Evolutionary conservation across 2,329 filamentous ascomycete species (phyloP).

Genomic region (Coniochaeta pulveracea): DNA sequence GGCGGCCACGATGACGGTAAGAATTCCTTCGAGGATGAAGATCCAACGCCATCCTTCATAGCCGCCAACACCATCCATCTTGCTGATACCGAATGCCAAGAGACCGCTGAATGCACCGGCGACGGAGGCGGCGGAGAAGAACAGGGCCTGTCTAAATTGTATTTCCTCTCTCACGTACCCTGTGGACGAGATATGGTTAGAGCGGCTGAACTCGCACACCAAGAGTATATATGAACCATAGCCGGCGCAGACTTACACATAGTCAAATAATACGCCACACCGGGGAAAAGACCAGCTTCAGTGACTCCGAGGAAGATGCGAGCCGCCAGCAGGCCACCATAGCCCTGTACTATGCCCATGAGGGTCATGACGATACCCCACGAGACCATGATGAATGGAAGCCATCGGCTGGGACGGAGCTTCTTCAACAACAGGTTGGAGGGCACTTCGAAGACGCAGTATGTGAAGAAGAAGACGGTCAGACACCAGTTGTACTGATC

Average conservation of each 20-base stretch:
- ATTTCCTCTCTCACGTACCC: slow-evolving; percentile 47
- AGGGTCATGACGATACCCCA: slow-evolving; percentile 38
- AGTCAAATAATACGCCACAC: no score
- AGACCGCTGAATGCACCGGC: slow-evolving; percentile 69
- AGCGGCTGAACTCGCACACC: no score
- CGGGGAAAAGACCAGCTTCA: slow-evolving; percentile 57
- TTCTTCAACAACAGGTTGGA: slow-evolving; percentile 69
- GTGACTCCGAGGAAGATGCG: slow-evolving; percentile 52
- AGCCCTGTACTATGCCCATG: slow-evolving; percentile 40
- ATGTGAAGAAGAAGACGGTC: slow-evolving; percentile 70
- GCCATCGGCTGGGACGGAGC: slow-evolving; percentile 61
- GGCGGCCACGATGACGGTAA: slow-evolving; percentile 43
- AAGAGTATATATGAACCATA: no score
- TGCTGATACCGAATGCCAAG: slow-evolving; percentile 56
- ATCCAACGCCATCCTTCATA: slow-evolving; percentile 54
- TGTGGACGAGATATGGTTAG: slow-evolving; percentile 47
- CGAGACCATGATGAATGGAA: slow-evolving; percentile 64
- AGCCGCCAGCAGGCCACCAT: slow-evolving; percentile 32
- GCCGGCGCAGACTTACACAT: no score
- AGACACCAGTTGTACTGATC: slow-evolving; percentile 62
- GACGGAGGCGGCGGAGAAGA: slow-evolving; percentile 73
- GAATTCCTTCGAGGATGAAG: slow-evolving; percentile 38
- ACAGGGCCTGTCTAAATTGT: slow-evolving; percentile 51
- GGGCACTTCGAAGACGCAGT: slow-evolving; percentile 64
- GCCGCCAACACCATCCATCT: slow-evolving; percentile 56